Conservation (phyloP, 208 protist species). For the Wallacemonas collosoma region DNA sequence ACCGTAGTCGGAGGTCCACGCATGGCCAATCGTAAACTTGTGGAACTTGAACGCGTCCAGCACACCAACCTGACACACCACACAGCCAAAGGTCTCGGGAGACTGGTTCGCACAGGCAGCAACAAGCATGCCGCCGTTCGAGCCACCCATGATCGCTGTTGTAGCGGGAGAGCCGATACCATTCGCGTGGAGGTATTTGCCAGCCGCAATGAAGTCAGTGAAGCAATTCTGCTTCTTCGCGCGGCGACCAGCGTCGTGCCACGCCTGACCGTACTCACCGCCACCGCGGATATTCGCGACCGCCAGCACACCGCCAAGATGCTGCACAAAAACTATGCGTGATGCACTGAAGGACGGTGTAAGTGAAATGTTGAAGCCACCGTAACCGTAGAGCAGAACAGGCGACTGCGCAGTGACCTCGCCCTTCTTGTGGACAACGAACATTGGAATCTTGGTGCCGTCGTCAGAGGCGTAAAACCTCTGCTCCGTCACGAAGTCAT, state of each 20-base stretch:
- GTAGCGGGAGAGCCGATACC: slow-evolving; percentile 81
- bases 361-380: slow-evolving; percentile 93
- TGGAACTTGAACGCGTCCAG: slow-evolving; percentile 96
- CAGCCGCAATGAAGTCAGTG: slow-evolving; percentile 82
- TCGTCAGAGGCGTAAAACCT: slow-evolving; percentile 89
- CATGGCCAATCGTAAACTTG: slow-evolving; percentile 95
- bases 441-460: slow-evolving; percentile 95
- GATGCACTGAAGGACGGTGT: slow-evolving; percentile 78
- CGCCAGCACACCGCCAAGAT: slow-evolving; percentile 85
- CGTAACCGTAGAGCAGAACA: slow-evolving; percentile 94
- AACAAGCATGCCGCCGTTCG: slow-evolving; percentile 95
- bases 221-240: slow-evolving; percentile 92
- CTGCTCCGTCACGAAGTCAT: slow-evolving; percentile 87
- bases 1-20: slow-evolving; percentile 94
- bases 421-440: slow-evolving; percentile 88
- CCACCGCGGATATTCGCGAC: slow-evolving; percentile 96
- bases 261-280: slow-evolving; percentile 93
- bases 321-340: slow-evolving; percentile 76
- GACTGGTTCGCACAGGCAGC: slow-evolving; percentile 89
- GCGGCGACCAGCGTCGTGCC: slow-evolving; percentile 91
- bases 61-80: slow-evolving; percentile 91
- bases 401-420: slow-evolving; percentile 63
- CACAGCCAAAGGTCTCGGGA: slow-evolving; percentile 83
- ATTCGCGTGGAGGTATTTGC: slow-evolving; percentile 74
- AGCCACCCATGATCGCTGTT: slow-evolving; percentile 92